Evolutionary conservation across 805 yeast species (phyloP), one percentile per base, ranked within the genome.

Genomic region (Blastobotrys robertii): DNA sequence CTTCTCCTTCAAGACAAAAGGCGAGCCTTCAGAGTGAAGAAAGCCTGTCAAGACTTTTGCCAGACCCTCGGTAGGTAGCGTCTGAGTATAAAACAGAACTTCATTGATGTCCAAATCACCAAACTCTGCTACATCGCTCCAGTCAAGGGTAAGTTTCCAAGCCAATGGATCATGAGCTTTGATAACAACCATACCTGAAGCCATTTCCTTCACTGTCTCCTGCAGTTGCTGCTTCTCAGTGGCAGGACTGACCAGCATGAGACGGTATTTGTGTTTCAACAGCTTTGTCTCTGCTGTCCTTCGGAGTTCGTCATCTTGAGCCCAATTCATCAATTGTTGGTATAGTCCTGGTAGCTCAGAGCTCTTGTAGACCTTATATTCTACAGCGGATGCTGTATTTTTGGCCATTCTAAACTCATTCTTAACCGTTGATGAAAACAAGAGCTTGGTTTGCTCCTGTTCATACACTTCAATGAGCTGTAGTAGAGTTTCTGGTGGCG

Each of bases 91-190:
- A 30, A 63, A 69, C n/a, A 68, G 51, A 1, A 84, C 49, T 3
- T 68, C 56, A 8, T 59, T 60, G 12, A 66, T 54, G 40, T 79
- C 79, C 38, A 82, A 56, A 2, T 71, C 69, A 8, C 65, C 60
- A 4, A 86, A 57, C 3, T 68, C 62, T 4, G 56, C 57, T 6
- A 70, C 71, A 58, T 87, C 95, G 19, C 65, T 51, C 81, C 90
- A 82, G 49, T 87, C 92, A 44, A 86, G 73, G 53, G 76, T 76
- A 8, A 79, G 55, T 32, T 71, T 68, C 95, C 95, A 88, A 1
- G 87, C 84, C 28, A 72, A 64, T 31, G 74, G 66, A 4, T 77
- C 77, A 1, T 72, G 69, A 15, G 80, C 74, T 33, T 76, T 72
- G 11, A 90, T 75, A 11, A 81, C 63, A 3, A 87, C 76, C 79